A percentile compares a stretch with the other conserved stretches of the same genome.
phyloP scores from a whole-genome alignment of 108 stramenopile species.

The Epipyxis sp. region DNA sequence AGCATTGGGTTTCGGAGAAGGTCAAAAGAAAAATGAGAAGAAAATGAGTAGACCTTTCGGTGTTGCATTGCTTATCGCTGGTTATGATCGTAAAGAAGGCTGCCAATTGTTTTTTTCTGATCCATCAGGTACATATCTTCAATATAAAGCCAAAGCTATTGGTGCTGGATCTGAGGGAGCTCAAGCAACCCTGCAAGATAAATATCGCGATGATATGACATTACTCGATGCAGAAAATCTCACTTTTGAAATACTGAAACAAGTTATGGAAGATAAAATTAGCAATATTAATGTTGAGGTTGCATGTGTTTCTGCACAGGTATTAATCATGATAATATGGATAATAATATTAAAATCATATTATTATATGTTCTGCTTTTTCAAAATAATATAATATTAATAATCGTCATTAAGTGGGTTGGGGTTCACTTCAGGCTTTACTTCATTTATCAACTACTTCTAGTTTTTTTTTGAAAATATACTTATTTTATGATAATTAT shows the following conservation, averaged over 20 bases:
- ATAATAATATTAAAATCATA: too few species aligned
- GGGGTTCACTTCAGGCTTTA: too few species aligned
- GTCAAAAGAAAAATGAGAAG: constrained; percentile 57
- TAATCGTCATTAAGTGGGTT: too few species aligned
- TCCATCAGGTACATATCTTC: constrained; percentile 92
- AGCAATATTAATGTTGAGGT: constrained; percentile 90
- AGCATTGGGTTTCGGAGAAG: constrained; percentile 95
- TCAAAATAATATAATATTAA: too few species aligned
- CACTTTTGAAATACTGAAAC: constrained; percentile 84
- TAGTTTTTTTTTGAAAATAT: too few species aligned
- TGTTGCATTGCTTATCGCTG: constrained; percentile 94
- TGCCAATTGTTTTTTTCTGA: constrained; percentile 97
- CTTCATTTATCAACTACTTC: too few species aligned
- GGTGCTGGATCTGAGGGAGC: constrained; percentile 96
- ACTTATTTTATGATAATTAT: too few species aligned
- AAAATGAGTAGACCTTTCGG: constrained; percentile 98
- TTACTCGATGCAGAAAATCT: constrained; percentile 88
- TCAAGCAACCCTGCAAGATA: constrained; percentile 85
- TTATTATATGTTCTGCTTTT: too few species aligned
- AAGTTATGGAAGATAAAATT: constrained; percentile 99
- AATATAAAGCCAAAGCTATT: constrained; percentile 98
- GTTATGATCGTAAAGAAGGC: constrained; percentile 82
- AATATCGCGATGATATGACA: constrained; percentile 84
- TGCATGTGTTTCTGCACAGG: constrained; percentile 79
- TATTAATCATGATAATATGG: too few species aligned